phyloP scores from a whole-genome alignment of 106 monocot species.

The Triglochin maritima region DNA sequence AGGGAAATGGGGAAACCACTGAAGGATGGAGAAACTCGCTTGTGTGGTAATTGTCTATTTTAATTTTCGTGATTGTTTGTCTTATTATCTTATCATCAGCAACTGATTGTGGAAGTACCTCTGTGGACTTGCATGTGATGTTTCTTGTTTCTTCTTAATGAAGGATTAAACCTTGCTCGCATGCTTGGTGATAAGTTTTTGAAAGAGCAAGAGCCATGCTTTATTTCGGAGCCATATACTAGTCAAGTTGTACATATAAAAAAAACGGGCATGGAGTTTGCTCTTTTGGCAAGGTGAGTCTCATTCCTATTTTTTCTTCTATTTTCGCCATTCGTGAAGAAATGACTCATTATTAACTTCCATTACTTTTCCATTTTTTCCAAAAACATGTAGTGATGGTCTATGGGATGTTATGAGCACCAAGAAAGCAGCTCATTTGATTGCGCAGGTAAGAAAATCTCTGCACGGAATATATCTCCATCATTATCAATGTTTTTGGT shows the following conservation, averaged over 20 bases:
- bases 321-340: not conserved
- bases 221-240: conserved; percentile 72
- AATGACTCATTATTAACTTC: not conserved
- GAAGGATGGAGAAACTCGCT: conserved; percentile 75
- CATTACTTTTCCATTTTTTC: not conserved
- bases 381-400: conserved; percentile 58
- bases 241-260: conserved; percentile 63
- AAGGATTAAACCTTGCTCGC: conserved; percentile 74
- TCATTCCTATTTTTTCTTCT: not conserved
- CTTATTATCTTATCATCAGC: not conserved
- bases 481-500: not conserved
- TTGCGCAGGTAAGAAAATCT: conserved; percentile 38
- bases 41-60: conserved; percentile 37
- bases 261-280: conserved; percentile 46
- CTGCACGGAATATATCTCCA: not conserved
- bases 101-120: too few relatives aligned
- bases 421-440: conserved; percentile 54
- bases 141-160: not conserved
- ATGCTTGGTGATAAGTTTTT: conserved; percentile 97
- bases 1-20: conserved; percentile 51
- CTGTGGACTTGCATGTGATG: not conserved
- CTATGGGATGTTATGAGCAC: conserved; percentile 87
- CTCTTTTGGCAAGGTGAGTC: conserved; percentile 69
- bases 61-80: conserved; percentile 1
- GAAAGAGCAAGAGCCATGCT: conserved; percentile 82